phyloP scores from a whole-genome alignment of 768 basidiomycete species.

The Mrakia frigida region DNA sequence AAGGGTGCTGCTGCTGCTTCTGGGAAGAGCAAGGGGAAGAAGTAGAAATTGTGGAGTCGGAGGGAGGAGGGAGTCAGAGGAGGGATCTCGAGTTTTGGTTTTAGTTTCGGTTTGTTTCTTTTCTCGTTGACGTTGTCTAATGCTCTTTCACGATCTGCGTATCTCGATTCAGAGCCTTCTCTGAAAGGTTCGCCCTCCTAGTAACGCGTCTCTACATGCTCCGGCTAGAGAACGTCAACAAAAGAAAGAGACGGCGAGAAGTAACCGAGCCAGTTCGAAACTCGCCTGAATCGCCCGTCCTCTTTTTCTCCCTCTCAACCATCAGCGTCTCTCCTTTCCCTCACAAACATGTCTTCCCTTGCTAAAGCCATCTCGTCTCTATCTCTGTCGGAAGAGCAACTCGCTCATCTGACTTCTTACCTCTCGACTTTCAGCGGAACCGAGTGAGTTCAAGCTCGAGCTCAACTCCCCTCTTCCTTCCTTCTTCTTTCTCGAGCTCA shows the following conservation, averaged over 20 bases:
- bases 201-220: too few relatives aligned
- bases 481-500: neutral
- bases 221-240: too few relatives aligned
- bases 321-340: too few relatives aligned
- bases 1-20: too few relatives aligned
- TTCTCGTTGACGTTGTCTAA: neutral
- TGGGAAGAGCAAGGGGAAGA: neutral
- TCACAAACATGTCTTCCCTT: neutral
- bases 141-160: too few relatives aligned
- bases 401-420: constrained; percentile 13
- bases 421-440: constrained; percentile 24
- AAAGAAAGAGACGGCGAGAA: neutral
- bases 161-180: too few relatives aligned
- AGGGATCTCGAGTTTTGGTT: neutral
- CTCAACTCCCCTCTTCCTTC: neutral
- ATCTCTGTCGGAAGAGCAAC: neutral
- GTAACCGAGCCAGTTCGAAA: neutral
- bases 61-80: too few relatives aligned
- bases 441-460: constrained; percentile 5
- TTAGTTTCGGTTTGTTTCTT: neutral
- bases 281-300: neutral
- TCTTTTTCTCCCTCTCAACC: neutral
- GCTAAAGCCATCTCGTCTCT: neutral
- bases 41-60: too few relatives aligned
- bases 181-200: too few relatives aligned